These are phyloP conservation scores for Amanita jacksonii DNA, from an alignment of 768 basidiomycete species.

Conservation along the genomic window DNA sequence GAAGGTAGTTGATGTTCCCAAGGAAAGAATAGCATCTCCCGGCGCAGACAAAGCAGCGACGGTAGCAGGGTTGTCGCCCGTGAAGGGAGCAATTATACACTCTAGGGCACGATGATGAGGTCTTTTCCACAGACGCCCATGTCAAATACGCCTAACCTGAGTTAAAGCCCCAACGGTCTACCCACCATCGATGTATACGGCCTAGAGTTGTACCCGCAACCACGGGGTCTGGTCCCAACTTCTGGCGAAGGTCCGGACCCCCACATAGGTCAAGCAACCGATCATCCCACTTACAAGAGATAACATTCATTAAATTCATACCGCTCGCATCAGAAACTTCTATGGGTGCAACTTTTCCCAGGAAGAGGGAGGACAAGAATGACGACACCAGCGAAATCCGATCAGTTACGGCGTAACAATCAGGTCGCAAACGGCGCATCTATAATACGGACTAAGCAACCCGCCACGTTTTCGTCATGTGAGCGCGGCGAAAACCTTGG, in stretches of 20 bases:
- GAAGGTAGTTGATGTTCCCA: conserved; percentile 85
- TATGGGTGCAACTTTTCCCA: conserved; percentile 68
- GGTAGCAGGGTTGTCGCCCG: conserved; percentile 86
- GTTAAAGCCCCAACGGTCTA: conserved; percentile 65
- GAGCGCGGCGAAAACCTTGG: conserved; percentile 35
- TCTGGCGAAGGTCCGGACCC: conserved; percentile 52
- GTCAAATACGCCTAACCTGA: conserved; percentile 30
- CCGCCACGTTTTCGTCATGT: background rate
- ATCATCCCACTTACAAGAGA: conserved; percentile 67
- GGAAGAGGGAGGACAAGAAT: conserved; percentile 75
- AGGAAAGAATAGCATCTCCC: conserved; percentile 75
- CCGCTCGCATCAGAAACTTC: conserved; percentile 88
- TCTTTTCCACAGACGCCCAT: background rate
- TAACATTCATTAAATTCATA: conserved; percentile 81
- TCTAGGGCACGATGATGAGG: conserved; percentile 27
- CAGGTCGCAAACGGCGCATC: conserved; percentile 47
- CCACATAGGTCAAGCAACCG: conserved; percentile 57
- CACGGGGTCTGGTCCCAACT: conserved; percentile 73
- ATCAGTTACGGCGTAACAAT: conserved; percentile 47
- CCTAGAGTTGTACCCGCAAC: conserved; percentile 62
- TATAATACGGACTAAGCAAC: conserved; percentile 17
- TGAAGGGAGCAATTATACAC: conserved; percentile 76
- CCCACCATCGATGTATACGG: conserved; percentile 59
- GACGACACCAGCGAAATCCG: conserved; percentile 77
- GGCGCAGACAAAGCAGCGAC: conserved; percentile 65